Conservation (phyloP, 192 early-diverging fungal genomes). For the Backusella circina region DNA sequence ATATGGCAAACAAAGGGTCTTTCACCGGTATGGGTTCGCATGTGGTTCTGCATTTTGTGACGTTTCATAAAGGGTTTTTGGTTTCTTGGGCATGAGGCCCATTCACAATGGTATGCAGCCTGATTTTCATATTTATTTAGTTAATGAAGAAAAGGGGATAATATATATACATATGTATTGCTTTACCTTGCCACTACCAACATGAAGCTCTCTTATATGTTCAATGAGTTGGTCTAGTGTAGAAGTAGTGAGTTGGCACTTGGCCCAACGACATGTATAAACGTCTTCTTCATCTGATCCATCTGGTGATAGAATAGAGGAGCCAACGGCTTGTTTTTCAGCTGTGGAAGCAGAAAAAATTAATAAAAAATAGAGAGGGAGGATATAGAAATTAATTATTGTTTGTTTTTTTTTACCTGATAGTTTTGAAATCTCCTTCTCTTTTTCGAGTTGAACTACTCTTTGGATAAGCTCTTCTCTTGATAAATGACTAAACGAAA, state of each 20-base stretch:
- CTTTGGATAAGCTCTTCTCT: constrained; percentile 19
- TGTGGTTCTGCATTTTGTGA: constrained; percentile 66
- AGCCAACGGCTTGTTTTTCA: neutral
- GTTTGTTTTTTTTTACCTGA: neutral
- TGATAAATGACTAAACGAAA: constrained; percentile 11
- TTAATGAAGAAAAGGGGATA: neutral
- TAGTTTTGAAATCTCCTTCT: constrained; percentile 3
- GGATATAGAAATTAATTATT: neutral
- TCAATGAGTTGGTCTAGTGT: constrained; percentile 27
- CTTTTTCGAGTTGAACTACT: constrained; percentile 22
- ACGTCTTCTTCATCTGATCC: neutral
- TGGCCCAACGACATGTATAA: constrained; percentile 6
- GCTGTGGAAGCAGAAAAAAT: neutral
- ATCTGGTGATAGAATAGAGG: neutral
- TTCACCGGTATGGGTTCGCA: constrained; percentile 72
- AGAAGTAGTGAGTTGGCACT: neutral
- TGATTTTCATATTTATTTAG: constrained; percentile 14
- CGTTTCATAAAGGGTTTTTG: constrained; percentile 62
- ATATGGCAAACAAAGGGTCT: constrained; percentile 62
- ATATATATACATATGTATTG: neutral
- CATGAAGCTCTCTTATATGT: constrained; percentile 46
- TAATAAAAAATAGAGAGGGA: neutral
- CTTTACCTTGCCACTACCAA: constrained; percentile 53
- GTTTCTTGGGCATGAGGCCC: constrained; percentile 41
- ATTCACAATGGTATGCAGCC: constrained; percentile 44